phyloP scores from a whole-genome alignment of 305 asterid genomes.

The Rubia balearica region DNA sequence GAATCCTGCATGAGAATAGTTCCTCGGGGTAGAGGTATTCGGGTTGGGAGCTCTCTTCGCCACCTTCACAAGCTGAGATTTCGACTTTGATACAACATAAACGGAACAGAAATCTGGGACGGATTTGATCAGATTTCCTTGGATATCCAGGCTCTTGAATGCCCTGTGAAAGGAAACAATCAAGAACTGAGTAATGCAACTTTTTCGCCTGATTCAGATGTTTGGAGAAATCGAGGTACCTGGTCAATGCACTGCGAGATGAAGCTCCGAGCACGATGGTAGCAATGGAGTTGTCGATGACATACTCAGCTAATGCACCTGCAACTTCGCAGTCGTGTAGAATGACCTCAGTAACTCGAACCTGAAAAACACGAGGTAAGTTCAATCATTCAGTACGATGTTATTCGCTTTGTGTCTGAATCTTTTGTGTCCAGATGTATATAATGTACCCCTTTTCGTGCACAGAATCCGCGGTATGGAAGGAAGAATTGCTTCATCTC shows the following conservation, averaged over 20 bases:
- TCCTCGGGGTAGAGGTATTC: conserved; percentile 17
- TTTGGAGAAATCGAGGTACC: conserved; percentile 26
- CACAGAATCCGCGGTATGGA: conserved; percentile 70
- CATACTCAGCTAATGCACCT: conserved; percentile 41
- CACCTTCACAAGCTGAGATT: conserved; percentile 35
- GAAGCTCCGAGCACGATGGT: conserved; percentile 59
- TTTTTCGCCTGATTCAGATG: not conserved
- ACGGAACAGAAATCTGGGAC: conserved; percentile 64
- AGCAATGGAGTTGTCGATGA: conserved; percentile 27
- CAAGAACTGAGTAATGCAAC: not conserved
- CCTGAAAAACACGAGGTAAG: conserved; percentile 25
- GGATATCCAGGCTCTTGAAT: conserved; percentile 51
- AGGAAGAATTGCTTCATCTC: conserved; percentile 65
- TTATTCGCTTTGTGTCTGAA: not conserved
- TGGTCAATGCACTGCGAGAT: conserved; percentile 44
- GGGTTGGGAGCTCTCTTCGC: conserved; percentile 25
- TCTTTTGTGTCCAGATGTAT: not conserved
- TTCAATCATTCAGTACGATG: not conserved
- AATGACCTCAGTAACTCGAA: conserved; percentile 63
- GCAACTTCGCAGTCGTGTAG: conserved; percentile 53
- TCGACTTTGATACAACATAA: conserved; percentile 46
- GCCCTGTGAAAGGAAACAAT: conserved; percentile 40
- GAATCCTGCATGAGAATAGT: conserved; percentile 1
- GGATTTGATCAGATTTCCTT: conserved; percentile 34
- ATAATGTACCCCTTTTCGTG: conserved; percentile 67